These are phyloP conservation scores for Xerocomellus intermedius DNA, from an alignment of 768 basidiomycete genomes.

Conservation along the genomic window DNA sequence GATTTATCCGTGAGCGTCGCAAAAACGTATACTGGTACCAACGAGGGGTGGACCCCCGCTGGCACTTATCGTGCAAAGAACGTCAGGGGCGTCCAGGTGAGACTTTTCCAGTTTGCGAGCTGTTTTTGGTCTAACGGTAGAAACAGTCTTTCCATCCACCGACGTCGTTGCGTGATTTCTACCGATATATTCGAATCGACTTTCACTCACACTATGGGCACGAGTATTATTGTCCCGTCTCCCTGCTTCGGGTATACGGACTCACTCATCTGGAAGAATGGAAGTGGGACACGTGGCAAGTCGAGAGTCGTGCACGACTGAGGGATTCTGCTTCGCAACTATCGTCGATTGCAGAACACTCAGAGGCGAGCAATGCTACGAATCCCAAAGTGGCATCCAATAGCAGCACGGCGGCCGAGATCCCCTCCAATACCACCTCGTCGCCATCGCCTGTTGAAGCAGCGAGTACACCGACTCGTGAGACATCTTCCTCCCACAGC, in stretches of 20 bases:
- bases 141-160: slow-evolving; percentile 75
- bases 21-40: slow-evolving; percentile 68
- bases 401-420: not conserved
- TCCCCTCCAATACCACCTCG: not conserved
- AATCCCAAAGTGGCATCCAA: not conserved
- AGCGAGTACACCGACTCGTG: not conserved
- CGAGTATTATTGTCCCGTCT: slow-evolving; percentile 96
- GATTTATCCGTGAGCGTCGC: slow-evolving; percentile 86
- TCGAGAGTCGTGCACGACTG: slow-evolving; percentile 54
- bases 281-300: slow-evolving; percentile 88
- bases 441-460: not conserved
- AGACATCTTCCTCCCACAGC: not conserved
- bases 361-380: not conserved
- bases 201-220: slow-evolving; percentile 91
- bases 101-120: slow-evolving; percentile 20
- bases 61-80: slow-evolving; percentile 88
- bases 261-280: slow-evolving; percentile 95
- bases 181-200: slow-evolving; percentile 91
- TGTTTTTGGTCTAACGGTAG: not conserved
- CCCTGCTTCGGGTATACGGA: slow-evolving; percentile 89
- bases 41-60: slow-evolving; percentile 66
- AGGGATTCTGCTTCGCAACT: slow-evolving; percentile 29
- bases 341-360: slow-evolving; percentile 24
- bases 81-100: slow-evolving; percentile 84
- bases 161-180: slow-evolving; percentile 74